Conservation (phyloP, 306 rosid genomes). For the Trifolium pratense region DNA sequence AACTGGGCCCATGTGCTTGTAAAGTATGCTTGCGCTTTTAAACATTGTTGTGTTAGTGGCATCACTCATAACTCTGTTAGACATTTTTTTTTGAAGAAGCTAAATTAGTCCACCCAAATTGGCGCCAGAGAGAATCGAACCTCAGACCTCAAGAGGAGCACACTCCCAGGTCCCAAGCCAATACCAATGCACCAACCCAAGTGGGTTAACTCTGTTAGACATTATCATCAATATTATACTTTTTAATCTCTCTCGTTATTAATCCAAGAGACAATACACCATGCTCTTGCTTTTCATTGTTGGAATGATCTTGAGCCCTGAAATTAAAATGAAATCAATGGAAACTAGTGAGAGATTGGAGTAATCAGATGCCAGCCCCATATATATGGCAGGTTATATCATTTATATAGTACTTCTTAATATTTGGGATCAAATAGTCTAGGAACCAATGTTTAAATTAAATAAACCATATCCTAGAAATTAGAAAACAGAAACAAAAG, state of each 20-base stretch:
- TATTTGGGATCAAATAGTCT: neutral
- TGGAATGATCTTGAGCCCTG: constrained; percentile 2
- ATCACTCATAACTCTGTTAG: constrained; percentile 13
- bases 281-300: neutral
- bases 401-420: too few relatives aligned
- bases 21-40: neutral
- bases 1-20: constrained; percentile 23
- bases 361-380: neutral
- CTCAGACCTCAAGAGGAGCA: too few relatives aligned
- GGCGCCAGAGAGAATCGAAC: too few relatives aligned
- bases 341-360: constrained; percentile 4
- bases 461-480: constrained; percentile 12
- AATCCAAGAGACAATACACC: neutral
- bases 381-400: neutral
- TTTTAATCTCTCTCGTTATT: constrained; percentile 2
- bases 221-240: neutral
- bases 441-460: neutral
- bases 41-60: constrained; percentile 18
- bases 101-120: too few relatives aligned
- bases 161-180: too few relatives aligned
- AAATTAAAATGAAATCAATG: neutral
- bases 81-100: too few relatives aligned
- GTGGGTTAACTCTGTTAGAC: constrained; percentile 8
- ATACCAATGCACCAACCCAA: too few relatives aligned
- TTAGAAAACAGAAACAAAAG: constrained; percentile 3